Evolutionary conservation across 2,329 filamentous ascomycete species (phyloP), one percentile per base, ranked within the genome.

Genomic region (Dactylellina leptospora): DNA sequence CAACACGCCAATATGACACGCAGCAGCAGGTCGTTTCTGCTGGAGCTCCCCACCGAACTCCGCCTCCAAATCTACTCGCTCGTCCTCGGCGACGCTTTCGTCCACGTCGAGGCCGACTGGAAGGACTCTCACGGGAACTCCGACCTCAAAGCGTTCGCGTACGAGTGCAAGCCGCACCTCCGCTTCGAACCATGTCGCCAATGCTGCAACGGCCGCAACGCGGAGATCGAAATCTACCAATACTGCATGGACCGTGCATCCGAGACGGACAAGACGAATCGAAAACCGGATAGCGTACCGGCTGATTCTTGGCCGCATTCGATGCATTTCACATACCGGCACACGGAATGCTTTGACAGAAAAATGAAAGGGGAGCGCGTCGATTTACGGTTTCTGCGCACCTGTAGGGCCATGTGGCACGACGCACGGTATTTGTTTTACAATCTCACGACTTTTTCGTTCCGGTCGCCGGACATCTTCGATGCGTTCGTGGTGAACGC

Each of bases 71-170:
- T 64, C 4, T 64, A 64, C 42, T 10, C 44, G 6, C 10, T 11
- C 9, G 28, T 64, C 16, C 36, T 64, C 30, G 60, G 40, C 8
- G 22, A 50, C 2, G 18, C 38, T 6, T 56, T 56, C 9, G 30
- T 30, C 4, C 60, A 64, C 28, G 30, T 56, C 20, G 60, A 64
- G 42, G 42, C 47, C 8, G 42, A 63, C 13, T 63, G 59, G 59
- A 54, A 30, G 28, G 48, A 63, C 9, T 25, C 13, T 5, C 11
- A 11, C 1, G 48, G 38, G 1, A 45, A 36, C 20, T 20, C 25
- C 1, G 48, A 63, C 23, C 3, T 36, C 4, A 20, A 25, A 25
- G 27, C 47, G 2, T 62, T 53, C 25, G 36, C 44, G 9, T 27
- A 44, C n/a, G 42, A 44, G 13, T 27, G 40, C 20, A 47, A 25